These are phyloP conservation scores for Staphylotrichum longicolle DNA, from an alignment of 495 filamentous ascomycete species.

Conservation along the genomic window DNA sequence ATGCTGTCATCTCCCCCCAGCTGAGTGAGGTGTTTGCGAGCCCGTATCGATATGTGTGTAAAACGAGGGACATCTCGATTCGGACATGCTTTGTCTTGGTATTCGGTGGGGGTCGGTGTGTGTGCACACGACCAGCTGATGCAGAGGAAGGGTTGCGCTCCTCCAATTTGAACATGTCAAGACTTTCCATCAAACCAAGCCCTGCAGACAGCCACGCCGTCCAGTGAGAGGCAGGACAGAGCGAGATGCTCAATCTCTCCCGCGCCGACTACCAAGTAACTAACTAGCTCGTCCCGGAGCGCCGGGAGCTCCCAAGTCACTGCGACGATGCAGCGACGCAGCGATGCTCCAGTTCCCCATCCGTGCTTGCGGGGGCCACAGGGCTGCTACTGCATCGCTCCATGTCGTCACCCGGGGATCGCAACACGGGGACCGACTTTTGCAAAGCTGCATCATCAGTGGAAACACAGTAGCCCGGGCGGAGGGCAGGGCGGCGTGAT, in stretches of 20 bases:
- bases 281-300: not conserved
- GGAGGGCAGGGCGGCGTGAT: not conserved
- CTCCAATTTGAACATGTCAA: not conserved
- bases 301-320: not conserved
- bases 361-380: not conserved
- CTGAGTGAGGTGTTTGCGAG: not conserved
- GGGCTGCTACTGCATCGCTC: not conserved
- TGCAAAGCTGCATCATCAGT: not conserved
- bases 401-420: slow-evolving; percentile 14
- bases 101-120: not conserved
- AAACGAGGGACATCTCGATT: slow-evolving; percentile 7
- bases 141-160: not conserved
- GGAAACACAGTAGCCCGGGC: too few species aligned
- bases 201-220: too few species aligned
- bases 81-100: not conserved
- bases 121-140: slow-evolving; percentile 5
- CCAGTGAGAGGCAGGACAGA: not conserved
- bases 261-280: not conserved
- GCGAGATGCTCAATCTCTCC: slow-evolving; percentile 1
- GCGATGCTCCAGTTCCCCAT: not conserved
- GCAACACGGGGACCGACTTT: not conserved
- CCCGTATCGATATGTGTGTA: slow-evolving; percentile 6
- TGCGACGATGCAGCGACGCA: too few species aligned
- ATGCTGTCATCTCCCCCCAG: not conserved
- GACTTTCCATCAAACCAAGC: too few species aligned